A percentile compares a stretch with the other conserved stretches of the same genome.
These are phyloP conservation scores for Cenchrus purpureus DNA, from an alignment of 176 grass and related monocot species.

Conservation along the genomic window DNA sequence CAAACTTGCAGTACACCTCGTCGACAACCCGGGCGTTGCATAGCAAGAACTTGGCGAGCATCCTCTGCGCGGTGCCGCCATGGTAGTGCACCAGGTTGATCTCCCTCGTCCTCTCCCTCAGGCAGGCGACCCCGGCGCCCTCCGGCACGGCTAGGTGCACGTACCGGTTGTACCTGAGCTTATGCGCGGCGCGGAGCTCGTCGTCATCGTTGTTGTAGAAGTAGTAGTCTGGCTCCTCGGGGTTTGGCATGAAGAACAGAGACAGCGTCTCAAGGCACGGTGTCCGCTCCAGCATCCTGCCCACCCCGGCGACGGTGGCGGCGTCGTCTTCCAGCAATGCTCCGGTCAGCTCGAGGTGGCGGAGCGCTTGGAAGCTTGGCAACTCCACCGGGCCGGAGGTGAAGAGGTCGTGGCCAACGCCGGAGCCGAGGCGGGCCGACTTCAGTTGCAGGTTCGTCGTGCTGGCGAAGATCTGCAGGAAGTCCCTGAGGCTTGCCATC, in stretches of 20 bases:
- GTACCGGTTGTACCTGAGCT: constrained; percentile 6
- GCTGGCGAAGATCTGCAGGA: background rate
- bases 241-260: constrained; percentile 1
- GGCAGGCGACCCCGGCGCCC: background rate
- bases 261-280: constrained; percentile 19
- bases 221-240: too few species aligned
- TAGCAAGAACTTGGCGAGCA: constrained; percentile 36
- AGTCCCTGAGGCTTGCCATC: too few species aligned
- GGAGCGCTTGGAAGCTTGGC: background rate
- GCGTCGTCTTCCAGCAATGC: background rate
- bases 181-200: background rate
- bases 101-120: constrained; percentile 3
- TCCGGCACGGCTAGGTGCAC: background rate
- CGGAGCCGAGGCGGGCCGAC: background rate
- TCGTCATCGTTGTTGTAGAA: too few species aligned
- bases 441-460: background rate
- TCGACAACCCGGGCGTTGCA: background rate
- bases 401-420: background rate
- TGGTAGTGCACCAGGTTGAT: constrained; percentile 41
- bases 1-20: background rate
- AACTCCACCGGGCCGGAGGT: background rate
- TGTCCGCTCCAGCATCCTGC: background rate
- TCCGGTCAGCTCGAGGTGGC: constrained; percentile 22
- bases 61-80: background rate
- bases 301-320: background rate